Percentiles rank a stretch among this genome's conserved stretches.
phyloP scores from a whole-genome alignment of 345 rosid species.

The Rhizophora mangle region DNA sequence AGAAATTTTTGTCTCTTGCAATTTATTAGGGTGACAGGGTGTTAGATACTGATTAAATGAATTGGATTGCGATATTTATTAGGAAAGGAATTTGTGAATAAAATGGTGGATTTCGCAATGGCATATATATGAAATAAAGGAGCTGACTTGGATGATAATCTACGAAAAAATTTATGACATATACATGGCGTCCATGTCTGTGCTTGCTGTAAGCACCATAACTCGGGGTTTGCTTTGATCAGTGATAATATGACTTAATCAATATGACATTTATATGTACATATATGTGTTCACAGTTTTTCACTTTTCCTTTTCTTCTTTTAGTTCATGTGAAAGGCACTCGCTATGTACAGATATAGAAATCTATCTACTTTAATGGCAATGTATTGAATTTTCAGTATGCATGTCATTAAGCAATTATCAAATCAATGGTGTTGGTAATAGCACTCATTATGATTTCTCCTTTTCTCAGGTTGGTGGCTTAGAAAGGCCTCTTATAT shows the following conservation, averaged over 20 bases:
- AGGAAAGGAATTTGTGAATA: neutral
- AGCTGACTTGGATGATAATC: neutral
- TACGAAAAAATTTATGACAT: neutral
- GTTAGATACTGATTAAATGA: neutral
- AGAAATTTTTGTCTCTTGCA: neutral
- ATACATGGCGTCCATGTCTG: neutral
- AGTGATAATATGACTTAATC: neutral
- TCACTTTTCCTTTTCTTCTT: neutral
- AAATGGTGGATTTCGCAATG: neutral
- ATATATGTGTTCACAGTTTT: neutral
- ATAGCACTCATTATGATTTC: conserved; percentile 5
- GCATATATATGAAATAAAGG: too few species aligned
- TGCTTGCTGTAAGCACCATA: neutral
- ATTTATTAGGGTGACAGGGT: neutral
- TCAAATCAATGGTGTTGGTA: neutral
- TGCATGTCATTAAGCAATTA: neutral
- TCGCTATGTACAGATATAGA: too few species aligned
- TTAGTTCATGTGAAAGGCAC: too few species aligned
- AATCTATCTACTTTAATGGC: too few species aligned
- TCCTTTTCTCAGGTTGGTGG: conserved; percentile 46
- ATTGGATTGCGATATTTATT: neutral
- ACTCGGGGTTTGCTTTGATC: neutral
- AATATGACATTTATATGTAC: neutral
- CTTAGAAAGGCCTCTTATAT: conserved; percentile 70
- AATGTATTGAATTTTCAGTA: too few species aligned